These are phyloP conservation scores for Leavenworthia alabamica DNA, from an alignment of 345 rosid genomes.

Conservation along the genomic window DNA sequence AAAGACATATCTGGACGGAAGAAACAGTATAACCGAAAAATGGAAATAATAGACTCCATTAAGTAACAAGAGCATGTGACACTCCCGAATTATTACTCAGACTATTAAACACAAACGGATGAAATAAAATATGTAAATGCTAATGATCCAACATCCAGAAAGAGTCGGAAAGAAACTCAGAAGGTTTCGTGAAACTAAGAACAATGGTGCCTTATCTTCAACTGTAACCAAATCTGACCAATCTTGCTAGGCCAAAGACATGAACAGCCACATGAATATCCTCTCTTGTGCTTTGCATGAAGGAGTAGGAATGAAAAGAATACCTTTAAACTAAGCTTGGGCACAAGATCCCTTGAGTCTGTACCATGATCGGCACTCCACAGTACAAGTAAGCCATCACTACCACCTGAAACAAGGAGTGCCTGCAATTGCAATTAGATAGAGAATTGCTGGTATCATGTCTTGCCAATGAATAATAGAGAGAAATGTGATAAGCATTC, in stretches of 20 bases:
- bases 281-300: not conserved
- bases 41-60: not conserved
- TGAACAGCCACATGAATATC: slow-evolving; percentile 1
- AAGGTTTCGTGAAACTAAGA: slow-evolving; percentile 4
- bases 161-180: slow-evolving; percentile 2
- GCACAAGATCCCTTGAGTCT: slow-evolving; percentile 96
- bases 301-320: slow-evolving; percentile 11
- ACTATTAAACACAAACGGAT: not conserved
- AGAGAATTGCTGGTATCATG: slow-evolving; percentile 11
- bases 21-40: slow-evolving; percentile 4
- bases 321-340: slow-evolving; percentile 95
- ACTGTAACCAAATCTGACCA: slow-evolving; percentile 1
- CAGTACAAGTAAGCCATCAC: slow-evolving; percentile 87
- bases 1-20: slow-evolving; percentile 6
- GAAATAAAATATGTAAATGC: not conserved
- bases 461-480: not conserved
- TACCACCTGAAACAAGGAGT: slow-evolving; percentile 94
- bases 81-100: not conserved
- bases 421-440: slow-evolving; percentile 50
- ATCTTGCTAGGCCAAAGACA: not conserved
- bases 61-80: not conserved
- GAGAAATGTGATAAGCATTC: not conserved
- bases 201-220: not conserved
- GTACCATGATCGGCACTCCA: slow-evolving; percentile 97
- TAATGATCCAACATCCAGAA: slow-evolving; percentile 2